Base-by-base conservation (phyloP, 202 grass and related monocot genomes). In the Panicum hallii region DNA sequence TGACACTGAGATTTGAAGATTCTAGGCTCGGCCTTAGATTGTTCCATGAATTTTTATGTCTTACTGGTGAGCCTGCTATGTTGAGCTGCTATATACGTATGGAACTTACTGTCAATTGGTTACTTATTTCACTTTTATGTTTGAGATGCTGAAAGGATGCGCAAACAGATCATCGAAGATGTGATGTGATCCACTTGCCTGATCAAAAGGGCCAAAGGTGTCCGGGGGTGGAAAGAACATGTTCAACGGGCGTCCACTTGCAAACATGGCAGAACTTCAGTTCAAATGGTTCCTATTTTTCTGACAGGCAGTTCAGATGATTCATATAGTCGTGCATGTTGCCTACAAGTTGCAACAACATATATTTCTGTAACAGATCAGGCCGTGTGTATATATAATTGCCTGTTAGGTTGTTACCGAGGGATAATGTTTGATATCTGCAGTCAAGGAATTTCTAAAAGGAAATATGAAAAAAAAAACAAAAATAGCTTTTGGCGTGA, bases 311-410 rank as follows among this genome's bases (percentile, higher is more conserved):
- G 46, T 36, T 52, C 17, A 73, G 70, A 73, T 19, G 47, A 42
- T 79, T 26, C 47, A n/a, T 9, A 79, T 52, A 66, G 72, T 67
- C 66, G 16, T 16, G 23, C 23, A 44, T 46, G 84, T 73, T 79
- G 74, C 75, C 46, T 74, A 58, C 72, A 65, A 65, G 58, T 83
- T 83, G 81, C 72, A 67, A 54, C 61, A 75, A 11, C 20, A 54
- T 83, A 43, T 72, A 70, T 41, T 44, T 49, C 2, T 80, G 34
- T 75, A 56, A 52, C 34, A 43, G 78, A 67, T 69, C 48, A 40
- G 30, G 4, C 7, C 9, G 48, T 26, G 48, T 26, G 26, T 26
- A 26, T 26, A 26, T 26, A 26, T 26, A 26, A 23, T 28, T 55
- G 6, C 38, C 63, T 28, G 63, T 48, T 82, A 22, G 11, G 47